Evolutionary conservation across 2,329 filamentous ascomycete species (phyloP).

Genomic region (Nemania sp.): DNA sequence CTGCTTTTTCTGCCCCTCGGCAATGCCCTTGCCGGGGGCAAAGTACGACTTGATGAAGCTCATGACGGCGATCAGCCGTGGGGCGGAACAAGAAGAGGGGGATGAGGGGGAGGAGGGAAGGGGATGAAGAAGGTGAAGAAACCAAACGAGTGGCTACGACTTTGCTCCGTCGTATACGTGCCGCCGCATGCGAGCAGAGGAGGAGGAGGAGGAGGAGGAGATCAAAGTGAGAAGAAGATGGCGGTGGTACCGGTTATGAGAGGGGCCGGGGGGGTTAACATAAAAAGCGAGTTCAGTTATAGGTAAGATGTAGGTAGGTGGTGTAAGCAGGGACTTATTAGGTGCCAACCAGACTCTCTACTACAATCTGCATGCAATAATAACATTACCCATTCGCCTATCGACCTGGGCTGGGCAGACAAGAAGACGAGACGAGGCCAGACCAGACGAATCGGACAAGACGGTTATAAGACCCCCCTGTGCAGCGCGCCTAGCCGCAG

Average conservation of each 20-base stretch:
- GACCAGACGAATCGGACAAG: constrained; percentile 22
- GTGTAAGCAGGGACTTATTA: neutral
- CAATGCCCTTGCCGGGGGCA: constrained; percentile 36
- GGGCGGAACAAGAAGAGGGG: no score
- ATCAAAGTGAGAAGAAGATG: constrained; percentile 9
- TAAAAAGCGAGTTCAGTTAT: neutral
- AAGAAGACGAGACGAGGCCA: neutral
- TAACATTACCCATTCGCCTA: neutral
- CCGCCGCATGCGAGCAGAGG: constrained; percentile 7
- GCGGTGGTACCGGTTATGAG: constrained; percentile 6
- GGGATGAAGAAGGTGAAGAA: constrained; percentile 18
- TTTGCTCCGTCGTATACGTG: constrained; percentile 14
- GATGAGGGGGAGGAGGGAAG: no score
- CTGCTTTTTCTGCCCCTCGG: constrained; percentile 24
- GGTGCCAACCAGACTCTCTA: constrained; percentile 9
- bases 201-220: no score
- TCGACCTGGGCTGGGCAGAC: constrained; percentile 2
- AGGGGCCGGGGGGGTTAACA: neutral
- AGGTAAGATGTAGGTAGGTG: no score
- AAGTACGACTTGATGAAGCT: constrained; percentile 43
- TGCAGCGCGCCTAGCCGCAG: constrained; percentile 15
- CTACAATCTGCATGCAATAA: no score
- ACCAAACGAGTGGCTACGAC: constrained; percentile 20
- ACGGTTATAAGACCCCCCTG: constrained; percentile 26
- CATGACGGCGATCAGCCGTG: constrained; percentile 34